phyloP scores from a whole-genome alignment of 176 grass and related monocot species.

The Elaeis guineensis region DNA sequence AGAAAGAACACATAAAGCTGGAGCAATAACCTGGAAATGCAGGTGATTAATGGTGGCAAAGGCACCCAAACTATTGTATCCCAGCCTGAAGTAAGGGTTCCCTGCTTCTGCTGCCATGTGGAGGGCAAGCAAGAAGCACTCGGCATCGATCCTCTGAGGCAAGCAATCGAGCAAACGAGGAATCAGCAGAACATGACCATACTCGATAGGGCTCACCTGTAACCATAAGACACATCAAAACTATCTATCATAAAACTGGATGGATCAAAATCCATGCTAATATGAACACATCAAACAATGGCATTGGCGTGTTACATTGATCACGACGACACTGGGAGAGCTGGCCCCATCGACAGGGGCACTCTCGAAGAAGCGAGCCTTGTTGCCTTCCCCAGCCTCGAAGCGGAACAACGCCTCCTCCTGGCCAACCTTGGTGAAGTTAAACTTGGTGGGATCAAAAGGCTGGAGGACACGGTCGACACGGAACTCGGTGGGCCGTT shows the following conservation, averaged over 20 bases:
- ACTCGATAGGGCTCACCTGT: not conserved
- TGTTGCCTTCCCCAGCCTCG: conserved; percentile 33
- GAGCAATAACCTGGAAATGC: not conserved
- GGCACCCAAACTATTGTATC: conserved; percentile 2
- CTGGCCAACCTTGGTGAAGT: conserved; percentile 83
- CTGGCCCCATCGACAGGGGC: conserved; percentile 14
- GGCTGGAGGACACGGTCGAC: conserved; percentile 51
- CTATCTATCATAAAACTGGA: not conserved
- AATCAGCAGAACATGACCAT: no score
- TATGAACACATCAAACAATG: not conserved
- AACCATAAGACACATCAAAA: not conserved
- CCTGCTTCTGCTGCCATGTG: conserved; percentile 7
- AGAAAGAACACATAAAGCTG: not conserved
- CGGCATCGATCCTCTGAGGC: conserved; percentile 3
- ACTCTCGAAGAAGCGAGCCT: conserved; percentile 27
- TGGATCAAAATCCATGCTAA: not conserved
- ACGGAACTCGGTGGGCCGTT: conserved; percentile 5
- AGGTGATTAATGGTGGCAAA: conserved; percentile 10
- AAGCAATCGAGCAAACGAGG: conserved; percentile 4
- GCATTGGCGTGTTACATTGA: conserved; percentile 37
- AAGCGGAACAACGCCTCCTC: conserved; percentile 77
- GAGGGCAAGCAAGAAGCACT: not conserved
- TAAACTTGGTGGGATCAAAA: conserved; percentile 74
- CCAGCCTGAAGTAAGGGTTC: conserved; percentile 4
- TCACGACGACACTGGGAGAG: conserved; percentile 45